Conservation (phyloP, 2,329 filamentous ascomycete genomes). For the Colletotrichum shisoi region DNA sequence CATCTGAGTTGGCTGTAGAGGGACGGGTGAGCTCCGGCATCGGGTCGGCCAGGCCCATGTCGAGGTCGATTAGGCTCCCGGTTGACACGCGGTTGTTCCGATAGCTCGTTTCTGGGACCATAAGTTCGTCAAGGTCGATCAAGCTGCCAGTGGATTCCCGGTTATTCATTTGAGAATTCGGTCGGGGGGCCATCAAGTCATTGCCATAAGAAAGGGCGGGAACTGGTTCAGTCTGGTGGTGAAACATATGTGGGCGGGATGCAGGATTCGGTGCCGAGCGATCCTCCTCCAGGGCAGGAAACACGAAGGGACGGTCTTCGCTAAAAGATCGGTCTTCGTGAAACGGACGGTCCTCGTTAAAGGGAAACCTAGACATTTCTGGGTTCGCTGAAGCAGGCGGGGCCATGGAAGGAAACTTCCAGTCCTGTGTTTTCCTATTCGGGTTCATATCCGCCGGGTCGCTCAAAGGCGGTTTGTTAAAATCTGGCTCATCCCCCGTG, state of each 20-base stretch:
- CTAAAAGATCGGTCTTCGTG: constrained; percentile 50
- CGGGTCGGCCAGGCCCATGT: constrained; percentile 63
- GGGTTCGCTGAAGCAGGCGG: constrained; percentile 62
- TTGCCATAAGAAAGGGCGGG: constrained; percentile 43
- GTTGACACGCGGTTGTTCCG: constrained; percentile 51
- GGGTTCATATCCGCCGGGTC: constrained; percentile 65
- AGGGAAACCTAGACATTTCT: constrained; percentile 61
- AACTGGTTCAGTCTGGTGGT: constrained; percentile 62
- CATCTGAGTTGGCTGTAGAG: constrained; percentile 68
- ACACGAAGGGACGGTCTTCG: constrained; percentile 26
- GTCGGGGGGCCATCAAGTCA: constrained; percentile 33
- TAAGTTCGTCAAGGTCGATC: constrained; percentile 61
- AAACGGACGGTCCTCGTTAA: constrained; percentile 50
- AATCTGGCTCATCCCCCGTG: constrained; percentile 44
- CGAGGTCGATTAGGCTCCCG: constrained; percentile 62
- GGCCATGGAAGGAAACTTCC: constrained; percentile 66
- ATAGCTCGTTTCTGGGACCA: constrained; percentile 47
- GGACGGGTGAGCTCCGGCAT: constrained; percentile 61
- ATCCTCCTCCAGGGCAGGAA: constrained; percentile 41
- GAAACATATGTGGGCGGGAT: constrained; percentile 56
- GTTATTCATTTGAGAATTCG: constrained; percentile 48
- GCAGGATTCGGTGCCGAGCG: constrained; percentile 45
- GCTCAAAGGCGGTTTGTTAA: constrained; percentile 61
- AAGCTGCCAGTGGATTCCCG: constrained; percentile 54
- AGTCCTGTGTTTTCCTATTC: constrained; percentile 62